Evolutionary conservation across 1,139 yeast genomes (phyloP).

Genomic region (Pichia inconspicua): DNA sequence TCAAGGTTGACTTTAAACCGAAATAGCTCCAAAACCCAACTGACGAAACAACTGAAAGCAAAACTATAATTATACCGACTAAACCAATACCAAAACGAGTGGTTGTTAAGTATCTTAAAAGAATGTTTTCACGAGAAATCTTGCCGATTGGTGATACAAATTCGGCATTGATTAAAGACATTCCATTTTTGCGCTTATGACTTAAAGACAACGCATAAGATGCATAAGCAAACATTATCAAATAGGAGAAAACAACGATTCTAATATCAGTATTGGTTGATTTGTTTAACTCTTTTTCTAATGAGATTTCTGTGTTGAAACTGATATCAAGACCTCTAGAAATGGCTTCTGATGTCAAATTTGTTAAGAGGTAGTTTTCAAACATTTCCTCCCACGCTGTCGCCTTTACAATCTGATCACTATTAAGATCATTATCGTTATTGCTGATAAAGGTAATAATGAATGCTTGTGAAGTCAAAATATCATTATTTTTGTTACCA

Average conservation of each 20-base stretch:
- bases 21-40: slow-evolving; percentile 72
- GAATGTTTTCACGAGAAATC: slow-evolving; percentile 13
- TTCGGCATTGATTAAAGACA: slow-evolving; percentile 6
- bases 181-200: background rate
- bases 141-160: slow-evolving; percentile 11
- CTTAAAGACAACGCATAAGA: slow-evolving; percentile 51
- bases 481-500: slow-evolving; percentile 36
- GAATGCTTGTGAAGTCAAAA: slow-evolving; percentile 59
- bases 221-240: slow-evolving; percentile 86
- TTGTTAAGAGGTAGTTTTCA: slow-evolving; percentile 43
- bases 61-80: slow-evolving; percentile 72
- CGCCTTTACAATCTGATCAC: slow-evolving; percentile 37
- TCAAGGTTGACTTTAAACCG: slow-evolving; percentile 78
- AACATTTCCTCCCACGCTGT: slow-evolving; percentile 58
- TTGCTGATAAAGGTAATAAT: slow-evolving; percentile 65
- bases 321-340: slow-evolving; percentile 50
- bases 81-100: slow-evolving; percentile 74
- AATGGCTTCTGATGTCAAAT: slow-evolving; percentile 36
- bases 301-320: slow-evolving; percentile 74
- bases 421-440: slow-evolving; percentile 37
- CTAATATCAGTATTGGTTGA: slow-evolving; percentile 73
- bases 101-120: slow-evolving; percentile 34
- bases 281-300: slow-evolving; percentile 75
- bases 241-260: slow-evolving; percentile 65
- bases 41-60: slow-evolving; percentile 71